Evolutionary conservation across 805 yeast species (phyloP).

Genomic region (Candida koratica): DNA sequence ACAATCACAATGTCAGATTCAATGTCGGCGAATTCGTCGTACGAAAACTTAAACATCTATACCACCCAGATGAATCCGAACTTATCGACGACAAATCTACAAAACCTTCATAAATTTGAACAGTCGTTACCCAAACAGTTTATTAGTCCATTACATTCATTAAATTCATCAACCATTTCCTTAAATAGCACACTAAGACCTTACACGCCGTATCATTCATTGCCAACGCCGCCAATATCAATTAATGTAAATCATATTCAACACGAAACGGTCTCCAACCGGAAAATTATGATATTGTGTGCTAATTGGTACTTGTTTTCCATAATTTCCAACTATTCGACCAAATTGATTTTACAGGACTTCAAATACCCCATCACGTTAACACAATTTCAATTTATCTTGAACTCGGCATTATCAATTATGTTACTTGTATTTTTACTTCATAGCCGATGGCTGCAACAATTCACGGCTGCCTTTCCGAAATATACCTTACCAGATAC

Average conservation of each 20-base stretch:
- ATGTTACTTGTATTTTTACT: slow-evolving; percentile 16
- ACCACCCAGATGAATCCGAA: slow-evolving; percentile 31
- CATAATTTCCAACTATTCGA: slow-evolving; percentile 75
- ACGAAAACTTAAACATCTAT: slow-evolving; percentile 4
- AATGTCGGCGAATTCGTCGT: slow-evolving; percentile 4
- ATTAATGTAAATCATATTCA: slow-evolving; percentile 28
- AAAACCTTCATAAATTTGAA: slow-evolving; percentile 18
- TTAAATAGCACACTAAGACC: slow-evolving; percentile 4
- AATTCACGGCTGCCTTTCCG: slow-evolving; percentile 30
- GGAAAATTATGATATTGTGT: slow-evolving; percentile 42
- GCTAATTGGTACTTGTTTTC: slow-evolving; percentile 75
- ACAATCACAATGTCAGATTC: not conserved
- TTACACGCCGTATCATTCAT: slow-evolving; percentile 17
- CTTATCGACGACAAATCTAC: slow-evolving; percentile 31
- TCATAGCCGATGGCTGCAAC: not conserved
- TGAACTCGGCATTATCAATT: slow-evolving; percentile 63
- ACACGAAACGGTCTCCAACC: slow-evolving; percentile 13
- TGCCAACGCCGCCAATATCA: slow-evolving; percentile 35
- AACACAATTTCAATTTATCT: slow-evolving; percentile 79
- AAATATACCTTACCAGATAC: slow-evolving; percentile 46
- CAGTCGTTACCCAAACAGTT: slow-evolving; percentile 15
- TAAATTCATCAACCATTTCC: slow-evolving; percentile 3
- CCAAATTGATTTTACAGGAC: slow-evolving; percentile 67
- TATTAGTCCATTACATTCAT: slow-evolving; percentile 9
- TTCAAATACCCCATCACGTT: slow-evolving; percentile 83